phyloP scores from a whole-genome alignment of 352 stramenopile genomes.

The Phytophthora uliginosa region DNA sequence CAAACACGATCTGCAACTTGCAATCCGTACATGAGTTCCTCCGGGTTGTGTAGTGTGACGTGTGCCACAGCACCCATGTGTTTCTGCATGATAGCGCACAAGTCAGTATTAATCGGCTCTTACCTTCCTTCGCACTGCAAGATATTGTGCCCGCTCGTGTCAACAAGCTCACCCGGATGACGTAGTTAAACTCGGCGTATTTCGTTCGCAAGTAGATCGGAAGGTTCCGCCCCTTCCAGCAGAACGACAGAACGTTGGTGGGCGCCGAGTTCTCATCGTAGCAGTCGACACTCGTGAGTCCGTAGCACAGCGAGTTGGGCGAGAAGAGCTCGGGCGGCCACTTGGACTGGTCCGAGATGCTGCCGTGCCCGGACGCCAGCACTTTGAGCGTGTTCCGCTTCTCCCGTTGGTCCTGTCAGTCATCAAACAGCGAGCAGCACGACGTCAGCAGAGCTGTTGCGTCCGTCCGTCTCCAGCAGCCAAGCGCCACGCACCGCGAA shows the following conservation, averaged over 20 bases:
- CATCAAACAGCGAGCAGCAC: conserved; percentile 2
- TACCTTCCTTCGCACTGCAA: neutral
- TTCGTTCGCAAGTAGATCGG: conserved; percentile 90
- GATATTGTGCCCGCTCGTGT: neutral
- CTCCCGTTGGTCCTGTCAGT: conserved; percentile 73
- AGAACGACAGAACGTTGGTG: conserved; percentile 86
- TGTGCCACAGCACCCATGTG: conserved; percentile 83
- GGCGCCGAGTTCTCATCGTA: conserved; percentile 71
- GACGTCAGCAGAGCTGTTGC: neutral
- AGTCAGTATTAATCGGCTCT: conserved; percentile 8
- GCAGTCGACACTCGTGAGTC: conserved; percentile 77
- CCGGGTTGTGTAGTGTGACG: conserved; percentile 75
- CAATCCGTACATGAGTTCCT: conserved; percentile 79
- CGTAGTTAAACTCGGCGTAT: conserved; percentile 91
- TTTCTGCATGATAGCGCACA: conserved; percentile 52
- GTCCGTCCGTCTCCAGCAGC: neutral
- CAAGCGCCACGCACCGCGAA: conserved; percentile 61
- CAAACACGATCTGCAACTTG: neutral
- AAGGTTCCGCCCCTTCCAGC: conserved; percentile 90
- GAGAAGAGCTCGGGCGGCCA: conserved; percentile 87
- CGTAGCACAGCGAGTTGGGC: conserved; percentile 85
- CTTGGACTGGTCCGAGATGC: conserved; percentile 73
- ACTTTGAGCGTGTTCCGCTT: conserved; percentile 87
- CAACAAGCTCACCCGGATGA: conserved; percentile 70
- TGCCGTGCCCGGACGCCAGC: conserved; percentile 70